Evolutionary conservation across 345 rosid genomes (phyloP).

Genomic region (Citropsis articulata): DNA sequence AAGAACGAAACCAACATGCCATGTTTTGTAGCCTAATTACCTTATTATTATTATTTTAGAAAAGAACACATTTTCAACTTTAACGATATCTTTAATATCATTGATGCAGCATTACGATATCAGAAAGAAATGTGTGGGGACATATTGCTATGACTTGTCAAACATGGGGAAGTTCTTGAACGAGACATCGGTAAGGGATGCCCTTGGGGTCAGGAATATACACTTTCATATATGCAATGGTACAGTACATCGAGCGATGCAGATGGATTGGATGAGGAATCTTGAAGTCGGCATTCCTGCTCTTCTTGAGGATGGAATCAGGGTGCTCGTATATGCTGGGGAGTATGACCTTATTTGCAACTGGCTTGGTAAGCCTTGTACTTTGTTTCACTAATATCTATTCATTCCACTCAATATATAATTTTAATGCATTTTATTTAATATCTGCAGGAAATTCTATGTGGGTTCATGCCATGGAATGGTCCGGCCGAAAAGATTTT

Average conservation of each 20-base stretch:
- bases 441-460: slow-evolving; percentile 61
- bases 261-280: slow-evolving; percentile 70
- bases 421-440: neutral
- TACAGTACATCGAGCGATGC: slow-evolving; percentile 42
- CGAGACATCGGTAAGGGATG: slow-evolving; percentile 40
- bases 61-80: neutral
- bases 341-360: slow-evolving; percentile 85
- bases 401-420: neutral
- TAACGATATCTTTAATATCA: neutral
- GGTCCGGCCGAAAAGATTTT: slow-evolving; percentile 71
- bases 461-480: slow-evolving; percentile 75
- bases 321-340: slow-evolving; percentile 71
- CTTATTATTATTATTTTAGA: neutral
- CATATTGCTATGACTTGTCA: slow-evolving; percentile 75
- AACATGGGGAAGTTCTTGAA: slow-evolving; percentile 58
- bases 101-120: slow-evolving; percentile 71
- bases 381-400: neutral
- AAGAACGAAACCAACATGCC: neutral
- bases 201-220: slow-evolving; percentile 65
- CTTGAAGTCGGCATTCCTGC: slow-evolving; percentile 64
- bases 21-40: neutral
- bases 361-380: slow-evolving; percentile 61
- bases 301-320: slow-evolving; percentile 69
- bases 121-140: slow-evolving; percentile 62
- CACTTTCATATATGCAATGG: slow-evolving; percentile 63